Evolutionary conservation across 116 monocot genomes (phyloP), one percentile per base, ranked within the genome.

Genomic region (Iris pallida): DNA sequence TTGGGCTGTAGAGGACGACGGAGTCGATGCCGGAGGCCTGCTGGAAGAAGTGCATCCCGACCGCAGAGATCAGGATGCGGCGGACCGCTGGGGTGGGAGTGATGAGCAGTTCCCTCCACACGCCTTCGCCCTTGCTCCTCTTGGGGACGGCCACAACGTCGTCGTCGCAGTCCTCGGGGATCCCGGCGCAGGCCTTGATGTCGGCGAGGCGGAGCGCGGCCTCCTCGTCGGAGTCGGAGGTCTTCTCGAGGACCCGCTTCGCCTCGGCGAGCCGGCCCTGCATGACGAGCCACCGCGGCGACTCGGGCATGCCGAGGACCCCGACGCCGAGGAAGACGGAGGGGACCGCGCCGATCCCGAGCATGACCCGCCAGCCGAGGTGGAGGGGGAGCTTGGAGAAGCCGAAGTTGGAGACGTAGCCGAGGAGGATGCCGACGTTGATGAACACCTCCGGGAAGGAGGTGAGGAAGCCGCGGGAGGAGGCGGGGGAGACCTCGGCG

Each of bases 21-120:
- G 84, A 74, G 54, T 88, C 88, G 48, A 88, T 81, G 19, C 88
- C 88, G 30, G 88, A 81, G 7, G 81, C 78, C 49, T 88, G 88
- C 64, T 88, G 88, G 79, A 88, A 81, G 79, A 88, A 88, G 19
- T 88, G 88, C 0, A 88, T 57, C 3, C 79, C 82, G 18, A 88
- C 8, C 11, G 64, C 89, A 6, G 77, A 55, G 49, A 85, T 58
- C 6, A 89, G 61, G 42, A 82, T 73, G 0, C 77, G 70, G 6
- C 85, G 76, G 12, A 89, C 75, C 0, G 82, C 16, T 4, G 85
- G 82, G 2, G 85, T 77, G 14, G 82, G 88, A 0, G 8, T n/a
- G 44, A 88, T 8, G 16, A 88, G 45, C 4, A 88, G 81, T 20
- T 88, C 88, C 55, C 68, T 85, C 85, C 85, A 89, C 4, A 85